These are phyloP conservation scores for Alternaria infectoria DNA, from an alignment of 2,329 filamentous ascomycete genomes.

Conservation along the genomic window DNA sequence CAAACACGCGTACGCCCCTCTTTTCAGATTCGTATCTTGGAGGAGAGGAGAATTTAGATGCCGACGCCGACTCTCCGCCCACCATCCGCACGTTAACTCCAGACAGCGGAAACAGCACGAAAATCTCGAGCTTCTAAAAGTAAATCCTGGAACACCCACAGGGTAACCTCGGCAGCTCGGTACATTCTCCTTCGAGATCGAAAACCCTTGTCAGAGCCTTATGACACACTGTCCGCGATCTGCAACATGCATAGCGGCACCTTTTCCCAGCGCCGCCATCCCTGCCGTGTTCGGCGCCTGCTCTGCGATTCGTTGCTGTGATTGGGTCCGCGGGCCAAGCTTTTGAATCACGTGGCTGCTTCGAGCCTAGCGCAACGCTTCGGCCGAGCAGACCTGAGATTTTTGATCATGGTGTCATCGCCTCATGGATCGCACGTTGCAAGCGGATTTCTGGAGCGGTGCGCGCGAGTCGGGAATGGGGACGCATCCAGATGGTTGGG, in stretches of 20 bases:
- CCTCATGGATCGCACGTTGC: slow-evolving; percentile 10
- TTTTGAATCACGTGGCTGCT: background rate
- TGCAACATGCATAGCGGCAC: slow-evolving; percentile 1
- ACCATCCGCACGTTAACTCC: background rate
- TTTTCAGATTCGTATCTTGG: background rate
- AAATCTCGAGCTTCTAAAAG: background rate
- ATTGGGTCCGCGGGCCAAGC: background rate
- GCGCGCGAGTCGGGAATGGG: slow-evolving; percentile 2
- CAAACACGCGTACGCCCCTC: background rate
- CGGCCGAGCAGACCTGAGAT: slow-evolving; percentile 17
- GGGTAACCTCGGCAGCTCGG: slow-evolving; percentile 9
- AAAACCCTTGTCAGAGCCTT: background rate
- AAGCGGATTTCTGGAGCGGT: background rate
- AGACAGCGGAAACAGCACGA: background rate
- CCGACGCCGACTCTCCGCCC: background rate
- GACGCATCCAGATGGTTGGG: slow-evolving; percentile 7
- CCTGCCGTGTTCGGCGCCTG: background rate
- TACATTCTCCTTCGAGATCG: background rate
- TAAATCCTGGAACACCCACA: background rate
- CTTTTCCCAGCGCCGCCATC: background rate
- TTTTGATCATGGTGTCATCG: slow-evolving; percentile 25
- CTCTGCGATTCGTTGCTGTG: background rate
- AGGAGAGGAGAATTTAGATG: background rate
- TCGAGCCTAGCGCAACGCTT: background rate
- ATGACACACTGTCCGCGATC: slow-evolving; percentile 14